Evolutionary conservation across 1,284 basidiomycete species (phyloP).

Genomic region (Ceratobasidium theobromae): DNA sequence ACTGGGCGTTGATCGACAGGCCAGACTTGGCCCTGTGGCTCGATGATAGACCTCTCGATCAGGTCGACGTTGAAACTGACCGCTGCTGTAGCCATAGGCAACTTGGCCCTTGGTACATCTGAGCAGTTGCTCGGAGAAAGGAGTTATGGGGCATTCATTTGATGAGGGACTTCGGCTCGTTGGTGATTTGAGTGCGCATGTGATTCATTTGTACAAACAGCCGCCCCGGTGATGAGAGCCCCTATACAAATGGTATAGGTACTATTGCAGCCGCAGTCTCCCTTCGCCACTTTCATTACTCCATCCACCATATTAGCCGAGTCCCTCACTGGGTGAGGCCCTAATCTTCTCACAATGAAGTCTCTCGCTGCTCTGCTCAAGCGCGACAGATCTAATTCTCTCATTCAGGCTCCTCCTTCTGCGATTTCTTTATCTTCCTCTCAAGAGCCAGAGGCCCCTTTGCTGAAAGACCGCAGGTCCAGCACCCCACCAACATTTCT

Average conservation of each 20-base stretch:
- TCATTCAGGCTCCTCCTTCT: slow-evolving; percentile 11
- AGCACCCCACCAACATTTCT: not conserved
- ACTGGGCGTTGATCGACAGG: not conserved
- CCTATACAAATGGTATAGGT: not conserved
- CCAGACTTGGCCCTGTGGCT: not conserved
- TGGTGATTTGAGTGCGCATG: too few species aligned
- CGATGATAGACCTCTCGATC: not conserved
- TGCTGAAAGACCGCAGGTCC: not conserved
- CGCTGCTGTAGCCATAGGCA: not conserved
- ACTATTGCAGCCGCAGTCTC: not conserved
- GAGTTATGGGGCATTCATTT: too few species aligned
- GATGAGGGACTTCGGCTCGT: too few species aligned
- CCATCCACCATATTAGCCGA: not conserved
- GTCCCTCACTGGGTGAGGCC: slow-evolving; percentile 18
- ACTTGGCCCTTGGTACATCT: too few species aligned
- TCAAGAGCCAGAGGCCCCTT: not conserved
- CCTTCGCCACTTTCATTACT: not conserved
- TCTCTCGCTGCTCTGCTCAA: slow-evolving; percentile 28
- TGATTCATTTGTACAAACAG: too few species aligned
- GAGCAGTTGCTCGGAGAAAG: too few species aligned
- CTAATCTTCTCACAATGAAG: slow-evolving; percentile 18
- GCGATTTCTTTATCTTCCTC: not conserved
- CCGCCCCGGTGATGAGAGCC: not conserved
- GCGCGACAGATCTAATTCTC: slow-evolving; percentile 8
- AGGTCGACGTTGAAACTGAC: not conserved